Conservation (phyloP, 257 asterid species). For the Forsythia viridissima region DNA sequence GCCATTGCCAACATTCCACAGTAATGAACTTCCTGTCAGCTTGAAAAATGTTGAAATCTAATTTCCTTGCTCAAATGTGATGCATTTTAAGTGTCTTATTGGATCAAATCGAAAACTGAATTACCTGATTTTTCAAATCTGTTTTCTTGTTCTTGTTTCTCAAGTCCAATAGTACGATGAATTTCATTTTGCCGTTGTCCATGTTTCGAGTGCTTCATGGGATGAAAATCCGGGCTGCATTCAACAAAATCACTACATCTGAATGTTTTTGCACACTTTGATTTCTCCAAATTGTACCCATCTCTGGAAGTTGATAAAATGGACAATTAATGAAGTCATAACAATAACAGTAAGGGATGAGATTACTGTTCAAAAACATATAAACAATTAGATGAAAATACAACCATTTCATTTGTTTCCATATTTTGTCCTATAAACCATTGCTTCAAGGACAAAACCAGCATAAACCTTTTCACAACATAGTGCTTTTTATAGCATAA, state of each 20-base stretch:
- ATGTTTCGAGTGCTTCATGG: constrained; percentile 15
- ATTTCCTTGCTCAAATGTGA: background rate
- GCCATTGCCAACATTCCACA: no score
- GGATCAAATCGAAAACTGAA: background rate
- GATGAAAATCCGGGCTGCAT: background rate
- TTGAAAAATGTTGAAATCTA: background rate
- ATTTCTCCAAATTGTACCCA: constrained; percentile 22
- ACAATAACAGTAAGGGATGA: background rate
- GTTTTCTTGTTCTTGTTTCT: constrained; percentile 31
- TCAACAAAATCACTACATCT: no score
- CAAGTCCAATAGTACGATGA: constrained; percentile 34
- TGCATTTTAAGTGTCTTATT: background rate
- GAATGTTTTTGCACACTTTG: no score
- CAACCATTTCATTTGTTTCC: background rate
- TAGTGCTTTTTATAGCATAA: background rate
- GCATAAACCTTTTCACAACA: background rate
- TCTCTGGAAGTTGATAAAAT: constrained; percentile 35
- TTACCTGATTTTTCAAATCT: constrained; percentile 41
- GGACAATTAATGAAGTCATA: background rate
- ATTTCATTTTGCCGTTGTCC: constrained; percentile 27
- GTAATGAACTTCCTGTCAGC: background rate
- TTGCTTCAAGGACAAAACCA: background rate
- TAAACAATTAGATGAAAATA: background rate
- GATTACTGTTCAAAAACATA: background rate
- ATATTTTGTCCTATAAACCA: background rate